A percentile compares a stretch with the other conserved stretches of the same genome.
These are phyloP conservation scores for Phytophthora agathidicida DNA, from an alignment of 352 stramenopile species.

Conservation along the genomic window DNA sequence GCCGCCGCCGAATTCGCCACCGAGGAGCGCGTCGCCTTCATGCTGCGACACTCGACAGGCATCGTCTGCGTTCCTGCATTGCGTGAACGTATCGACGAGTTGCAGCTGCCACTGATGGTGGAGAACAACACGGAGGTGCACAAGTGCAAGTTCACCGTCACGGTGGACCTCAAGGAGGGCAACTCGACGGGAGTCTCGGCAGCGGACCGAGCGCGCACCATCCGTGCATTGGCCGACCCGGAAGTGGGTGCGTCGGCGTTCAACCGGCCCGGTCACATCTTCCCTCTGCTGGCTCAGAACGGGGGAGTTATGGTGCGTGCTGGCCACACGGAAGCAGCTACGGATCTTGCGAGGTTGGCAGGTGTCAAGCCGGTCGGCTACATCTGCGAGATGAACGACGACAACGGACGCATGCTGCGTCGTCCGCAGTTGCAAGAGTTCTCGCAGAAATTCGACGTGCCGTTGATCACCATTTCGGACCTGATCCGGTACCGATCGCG, in stretches of 20 bases:
- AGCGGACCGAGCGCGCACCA: conserved; percentile 93
- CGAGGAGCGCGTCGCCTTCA: conserved; percentile 93
- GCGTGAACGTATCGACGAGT: conserved; percentile 80
- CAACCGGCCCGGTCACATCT: conserved; percentile 82
- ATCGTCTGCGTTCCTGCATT: conserved; percentile 97
- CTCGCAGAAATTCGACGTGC: conserved; percentile 88
- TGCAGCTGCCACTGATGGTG: conserved; percentile 96
- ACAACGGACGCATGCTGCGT: conserved; percentile 80
- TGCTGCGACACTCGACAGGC: conserved; percentile 96
- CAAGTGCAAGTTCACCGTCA: conserved; percentile 97
- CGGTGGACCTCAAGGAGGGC: conserved; percentile 91
- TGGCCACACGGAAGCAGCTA: conserved; percentile 97
- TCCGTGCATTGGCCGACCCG: conserved; percentile 90
- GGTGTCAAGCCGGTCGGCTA: conserved; percentile 87
- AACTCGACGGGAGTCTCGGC: conserved; percentile 98
- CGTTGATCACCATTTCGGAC: conserved; percentile 98
- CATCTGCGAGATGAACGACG: conserved; percentile 91
- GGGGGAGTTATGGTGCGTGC: conserved; percentile 82
- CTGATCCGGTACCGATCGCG: conserved; percentile 94
- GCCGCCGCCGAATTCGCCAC: conserved; percentile 95
- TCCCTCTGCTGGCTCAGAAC: conserved; percentile 67
- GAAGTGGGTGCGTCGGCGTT: conserved; percentile 53
- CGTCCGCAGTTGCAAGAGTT: conserved; percentile 90
- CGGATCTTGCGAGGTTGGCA: conserved; percentile 95
- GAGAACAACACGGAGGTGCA: conserved; percentile 98